Evolutionary conservation across 169 alveolate species (phyloP), one percentile per base, ranked within the genome.

Genomic region (Neospora caninum): DNA sequence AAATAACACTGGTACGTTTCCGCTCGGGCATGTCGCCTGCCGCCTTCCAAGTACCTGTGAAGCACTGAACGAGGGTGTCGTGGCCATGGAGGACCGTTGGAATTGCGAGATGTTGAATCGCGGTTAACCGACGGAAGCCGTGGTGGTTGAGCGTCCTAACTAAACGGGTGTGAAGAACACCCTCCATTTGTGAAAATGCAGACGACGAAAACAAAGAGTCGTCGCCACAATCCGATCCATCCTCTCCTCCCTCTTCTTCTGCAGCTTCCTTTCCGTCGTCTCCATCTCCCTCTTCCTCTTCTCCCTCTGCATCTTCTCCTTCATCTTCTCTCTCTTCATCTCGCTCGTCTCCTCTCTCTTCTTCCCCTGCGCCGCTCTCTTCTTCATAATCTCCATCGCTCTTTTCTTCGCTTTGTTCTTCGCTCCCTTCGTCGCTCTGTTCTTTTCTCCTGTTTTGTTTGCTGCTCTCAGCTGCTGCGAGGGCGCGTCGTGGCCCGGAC

Each of bases 41-140:
- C 31, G 34, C n/a, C 29, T 16, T n/a, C 96, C 95, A 97, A 98
- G 64, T 99, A 22, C 99, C 99, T 25, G 99, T 98, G 95, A 98
- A 98, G 41, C 99, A 99, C 73, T 98, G 98, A 53, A 99, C 97
- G 92, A 99, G 96, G 20, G 98, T 97, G 96, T 99, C 99, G 91
- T 98, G 97, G 42, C 97, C 94, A 36, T 97, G 94, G 45, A 97
- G 97, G 39, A 88, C 36, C 10, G 89, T 58, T 0, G 99, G 99
- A n/a, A 98, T 98, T n/a, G 98, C 97, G 94, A 96, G 96, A 54
- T 97, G 98, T 96, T 98, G 98, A 73, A 98, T 98, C 70, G 95
- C 96, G 0, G 99, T 99, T 64, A 80, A 89, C 18, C 36, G 39
- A 38, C 20, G n/a, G 54, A 88, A 94, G 49, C 70, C 80, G 69